phyloP scores from a whole-genome alignment of 768 basidiomycete species.

The Boletellus emodensis region DNA sequence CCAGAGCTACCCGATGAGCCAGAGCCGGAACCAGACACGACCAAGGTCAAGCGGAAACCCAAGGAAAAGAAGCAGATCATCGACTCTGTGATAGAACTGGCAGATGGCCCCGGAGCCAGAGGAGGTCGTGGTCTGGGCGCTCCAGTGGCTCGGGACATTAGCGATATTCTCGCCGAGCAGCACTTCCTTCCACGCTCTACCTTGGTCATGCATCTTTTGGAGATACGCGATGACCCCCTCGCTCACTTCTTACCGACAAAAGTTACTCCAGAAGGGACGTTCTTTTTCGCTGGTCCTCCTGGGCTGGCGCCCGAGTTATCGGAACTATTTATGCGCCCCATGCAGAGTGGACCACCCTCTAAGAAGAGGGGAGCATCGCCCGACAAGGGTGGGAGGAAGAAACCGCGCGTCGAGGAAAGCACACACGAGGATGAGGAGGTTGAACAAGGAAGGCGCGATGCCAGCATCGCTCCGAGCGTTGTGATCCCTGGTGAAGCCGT shows the following conservation, averaged over 20 bases:
- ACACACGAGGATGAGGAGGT: conserved; percentile 53
- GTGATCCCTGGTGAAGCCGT: conserved; percentile 54
- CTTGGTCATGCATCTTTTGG: conserved; percentile 78
- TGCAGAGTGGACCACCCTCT: conserved; percentile 42
- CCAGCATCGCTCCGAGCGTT: conserved; percentile 57
- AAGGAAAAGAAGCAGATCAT: conserved; percentile 86
- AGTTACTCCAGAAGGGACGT: conserved; percentile 63
- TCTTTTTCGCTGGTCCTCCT: conserved; percentile 82
- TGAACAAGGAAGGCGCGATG: conserved; percentile 68
- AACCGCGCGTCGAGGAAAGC: conserved; percentile 52
- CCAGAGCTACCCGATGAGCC: conserved; percentile 34
- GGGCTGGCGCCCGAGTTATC: conserved; percentile 79
- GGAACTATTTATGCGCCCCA: conserved; percentile 79
- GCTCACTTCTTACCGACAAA: conserved; percentile 84
- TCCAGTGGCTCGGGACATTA: conserved; percentile 44
- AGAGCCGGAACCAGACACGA: conserved; percentile 28
- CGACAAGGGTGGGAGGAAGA: conserved; percentile 55
- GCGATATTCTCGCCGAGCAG: conserved; percentile 73
- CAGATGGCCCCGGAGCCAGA: conserved; percentile 54
- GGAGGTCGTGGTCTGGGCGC: conserved; percentile 57
- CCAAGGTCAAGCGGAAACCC: conserved; percentile 47
- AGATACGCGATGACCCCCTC: conserved; percentile 81
- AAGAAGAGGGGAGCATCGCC: conserved; percentile 62
- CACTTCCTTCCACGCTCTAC: conserved; percentile 83
- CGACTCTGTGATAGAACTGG: conserved; percentile 84